Base-by-base conservation (phyloP, 441 rosid species). In the Omphalea diandra region DNA sequence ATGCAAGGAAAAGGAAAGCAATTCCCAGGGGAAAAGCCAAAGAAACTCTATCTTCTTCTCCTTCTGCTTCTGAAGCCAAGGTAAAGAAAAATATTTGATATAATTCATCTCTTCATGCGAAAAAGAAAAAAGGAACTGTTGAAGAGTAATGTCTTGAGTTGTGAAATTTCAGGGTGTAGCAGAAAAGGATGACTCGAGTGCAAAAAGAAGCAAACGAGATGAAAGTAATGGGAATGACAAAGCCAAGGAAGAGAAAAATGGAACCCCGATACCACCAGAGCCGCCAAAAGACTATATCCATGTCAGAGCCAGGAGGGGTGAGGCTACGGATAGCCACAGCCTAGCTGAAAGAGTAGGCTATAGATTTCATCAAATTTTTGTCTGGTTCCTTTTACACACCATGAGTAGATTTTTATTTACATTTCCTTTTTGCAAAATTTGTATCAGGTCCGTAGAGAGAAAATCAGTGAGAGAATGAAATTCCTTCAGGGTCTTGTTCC, bases 291-390 rank as follows among this genome's bases (percentile, higher is more conserved):
- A 93, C 73, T 93, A 87, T 44, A 93, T 93, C 71, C 98, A 93
- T 83, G 98, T 93, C 31, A 83, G 98, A 75, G 96, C 97, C 4
- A 83, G 96, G 76, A 87, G 98, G 76, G 98, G 98, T 67, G 93
- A 93, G 24, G 98, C 98, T 49, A 93, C 98, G 1, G 97, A 93
- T 77, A 93, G 97, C 57, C 98, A 93, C 67, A 93, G 98, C 63
- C 86, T 93, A 29, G 98, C 98, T 49, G 98, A 93, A 80, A 87
- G 98, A 53, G 98, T 93, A 90, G 77, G n/a, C n/a, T 36, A 46
- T 22, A 40, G 17, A 7, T 20, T 33, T 59, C 10, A 7, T 4
- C 36, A 32, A 67, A 63, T 7, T 71, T n/a, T n/a, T 49, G 2
- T 7, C 22, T 18, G 61, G 35, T 24, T 41, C n/a, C n/a, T n/a